A percentile compares a stretch with the other conserved stretches of the same genome.
These are phyloP conservation scores for Melampsora larici-populina DNA, from an alignment of 1,284 basidiomycete genomes.

Conservation along the genomic window DNA sequence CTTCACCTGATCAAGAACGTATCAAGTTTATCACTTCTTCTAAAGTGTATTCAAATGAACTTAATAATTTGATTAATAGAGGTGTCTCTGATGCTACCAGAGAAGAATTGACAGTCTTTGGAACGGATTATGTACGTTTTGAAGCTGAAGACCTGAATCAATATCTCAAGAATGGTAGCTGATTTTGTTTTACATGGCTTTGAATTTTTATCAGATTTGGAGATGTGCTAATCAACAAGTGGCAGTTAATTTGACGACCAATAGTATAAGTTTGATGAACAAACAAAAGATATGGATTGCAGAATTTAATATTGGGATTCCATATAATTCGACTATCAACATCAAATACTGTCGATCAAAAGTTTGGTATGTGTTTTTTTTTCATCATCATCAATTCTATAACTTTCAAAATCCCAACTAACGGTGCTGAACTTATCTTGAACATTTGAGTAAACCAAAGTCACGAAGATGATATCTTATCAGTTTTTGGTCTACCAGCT, in stretches of 20 bases:
- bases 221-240: constrained; percentile 36
- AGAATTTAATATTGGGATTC: constrained; percentile 24
- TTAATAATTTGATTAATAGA: constrained; percentile 20
- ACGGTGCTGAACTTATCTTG: too few species aligned
- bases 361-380: constrained; percentile 22
- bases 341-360: constrained; percentile 14
- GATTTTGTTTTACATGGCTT: background rate
- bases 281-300: constrained; percentile 25
- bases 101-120: constrained; percentile 47
- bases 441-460: background rate
- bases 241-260: constrained; percentile 30
- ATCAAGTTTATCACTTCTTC: background rate
- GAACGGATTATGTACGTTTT: constrained; percentile 33
- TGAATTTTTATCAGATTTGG: constrained; percentile 21
- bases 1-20: constrained; percentile 5
- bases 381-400: too few species aligned
- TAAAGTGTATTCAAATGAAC: constrained; percentile 16
- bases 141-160: background rate
- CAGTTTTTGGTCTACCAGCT: constrained; percentile 64
- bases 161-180: background rate
- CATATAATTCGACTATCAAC: constrained; percentile 12
- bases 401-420: too few species aligned
- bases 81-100: constrained; percentile 43
- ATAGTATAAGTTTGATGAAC: background rate
- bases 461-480: constrained; percentile 40